A percentile compares a stretch with the other conserved stretches of the same genome.
Conservation (phyloP, 1,284 basidiomycete species). For the Ganoderma boninense region DNA sequence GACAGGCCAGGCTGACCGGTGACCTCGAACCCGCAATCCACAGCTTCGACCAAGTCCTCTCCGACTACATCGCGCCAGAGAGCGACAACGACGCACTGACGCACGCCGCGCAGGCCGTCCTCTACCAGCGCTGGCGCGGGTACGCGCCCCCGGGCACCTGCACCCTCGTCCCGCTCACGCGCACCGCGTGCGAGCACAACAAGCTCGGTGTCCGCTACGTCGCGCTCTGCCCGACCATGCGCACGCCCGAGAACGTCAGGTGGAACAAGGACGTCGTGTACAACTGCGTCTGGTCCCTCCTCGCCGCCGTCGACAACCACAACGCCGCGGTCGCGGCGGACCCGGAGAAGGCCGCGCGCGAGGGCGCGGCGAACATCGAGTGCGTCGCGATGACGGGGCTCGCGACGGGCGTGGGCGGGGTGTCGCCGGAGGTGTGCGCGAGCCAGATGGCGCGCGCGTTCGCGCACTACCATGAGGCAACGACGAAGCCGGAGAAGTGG, state of each 20-base stretch:
- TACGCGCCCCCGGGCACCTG: constrained; percentile 38
- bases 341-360: neutral
- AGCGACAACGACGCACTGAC: constrained; percentile 29
- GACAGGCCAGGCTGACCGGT: too few species aligned
- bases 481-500: constrained; percentile 26
- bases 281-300: constrained; percentile 42
- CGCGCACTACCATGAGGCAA: constrained; percentile 25
- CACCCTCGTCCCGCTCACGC: constrained; percentile 36
- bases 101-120: constrained; percentile 30
- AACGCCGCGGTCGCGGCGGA: constrained; percentile 17
- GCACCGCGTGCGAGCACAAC: constrained; percentile 27
- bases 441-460: constrained; percentile 35
- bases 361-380: constrained; percentile 3
- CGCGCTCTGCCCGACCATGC: constrained; percentile 41
- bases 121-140: constrained; percentile 36
- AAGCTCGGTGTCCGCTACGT: constrained; percentile 26
- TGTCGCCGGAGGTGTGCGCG: constrained; percentile 27
- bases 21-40: neutral
- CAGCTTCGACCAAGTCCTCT: constrained; percentile 34
- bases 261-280: constrained; percentile 43
- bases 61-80: constrained; percentile 27
- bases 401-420: constrained; percentile 30
- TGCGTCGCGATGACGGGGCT: constrained; percentile 34
- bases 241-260: constrained; percentile 29
- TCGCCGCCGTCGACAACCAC: constrained; percentile 34